Conservation (phyloP, 305 asterid genomes). For the Rubia peregrina region DNA sequence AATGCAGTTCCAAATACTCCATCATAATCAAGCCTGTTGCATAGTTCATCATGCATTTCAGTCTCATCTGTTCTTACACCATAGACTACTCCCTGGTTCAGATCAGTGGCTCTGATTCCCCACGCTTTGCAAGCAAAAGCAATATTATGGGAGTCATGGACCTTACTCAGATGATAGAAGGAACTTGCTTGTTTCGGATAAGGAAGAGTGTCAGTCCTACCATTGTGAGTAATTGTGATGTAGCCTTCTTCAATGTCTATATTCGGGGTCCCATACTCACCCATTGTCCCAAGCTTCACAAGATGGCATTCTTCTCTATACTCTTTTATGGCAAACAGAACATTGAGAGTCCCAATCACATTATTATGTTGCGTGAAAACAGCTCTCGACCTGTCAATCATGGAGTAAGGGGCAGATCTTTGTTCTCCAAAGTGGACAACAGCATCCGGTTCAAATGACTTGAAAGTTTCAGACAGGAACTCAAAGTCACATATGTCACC, state of each 20-base stretch:
- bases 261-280: constrained; percentile 95
- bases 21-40: constrained; percentile 78
- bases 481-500: constrained; percentile 96
- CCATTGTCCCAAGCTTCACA: constrained; percentile 96
- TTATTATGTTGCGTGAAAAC: constrained; percentile 81
- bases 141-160: constrained; percentile 85
- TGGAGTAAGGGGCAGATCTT: constrained; percentile 92
- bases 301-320: constrained; percentile 84
- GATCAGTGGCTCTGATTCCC: constrained; percentile 91
- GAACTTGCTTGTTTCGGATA: constrained; percentile 94
- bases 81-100: constrained; percentile 92
- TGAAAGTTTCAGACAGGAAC: constrained; percentile 69
- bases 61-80: constrained; percentile 85
- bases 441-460: constrained; percentile 72
- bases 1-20: constrained; percentile 88
- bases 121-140: constrained; percentile 91
- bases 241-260: constrained; percentile 92
- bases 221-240: constrained; percentile 75
- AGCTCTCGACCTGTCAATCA: constrained; percentile 92
- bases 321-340: constrained; percentile 89
- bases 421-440: constrained; percentile 94
- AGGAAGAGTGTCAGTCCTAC: constrained; percentile 85
- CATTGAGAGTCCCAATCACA: constrained; percentile 83
- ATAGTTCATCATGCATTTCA: constrained; percentile 75
- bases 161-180: constrained; percentile 86